Conservation (phyloP, 176 grass and related monocot genomes). For the Puccinellia tenuiflora region DNA sequence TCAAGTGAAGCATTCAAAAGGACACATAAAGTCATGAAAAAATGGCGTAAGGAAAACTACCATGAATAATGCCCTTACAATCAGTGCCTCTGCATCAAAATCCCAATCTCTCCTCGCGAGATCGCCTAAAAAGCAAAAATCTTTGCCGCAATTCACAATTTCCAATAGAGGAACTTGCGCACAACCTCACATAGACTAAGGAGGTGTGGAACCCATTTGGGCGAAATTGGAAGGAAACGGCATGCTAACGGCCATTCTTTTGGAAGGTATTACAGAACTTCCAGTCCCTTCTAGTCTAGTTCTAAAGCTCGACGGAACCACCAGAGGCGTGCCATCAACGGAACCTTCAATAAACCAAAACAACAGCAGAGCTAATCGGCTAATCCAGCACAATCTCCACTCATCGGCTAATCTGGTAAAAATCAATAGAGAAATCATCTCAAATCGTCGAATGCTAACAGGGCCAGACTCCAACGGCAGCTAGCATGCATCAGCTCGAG, state of each 20-base stretch:
- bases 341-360: not conserved
- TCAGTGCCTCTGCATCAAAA: not conserved
- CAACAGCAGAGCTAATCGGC: not conserved
- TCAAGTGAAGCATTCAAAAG: not conserved
- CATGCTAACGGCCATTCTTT: not conserved
- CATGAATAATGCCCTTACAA: not conserved
- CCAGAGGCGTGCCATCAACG: not conserved
- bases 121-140: not conserved
- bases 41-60: not conserved
- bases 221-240: constrained; percentile 5
- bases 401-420: constrained; percentile 16
- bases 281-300: not conserved
- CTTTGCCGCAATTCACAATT: not conserved
- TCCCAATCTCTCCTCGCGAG: not conserved
- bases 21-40: not conserved
- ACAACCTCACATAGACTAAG: not conserved
- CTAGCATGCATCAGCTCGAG: not conserved
- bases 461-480: not conserved
- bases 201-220: not conserved
- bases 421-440: not conserved
- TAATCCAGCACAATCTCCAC: not conserved
- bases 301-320: not conserved
- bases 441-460: not conserved
- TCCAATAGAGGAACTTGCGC: not conserved
- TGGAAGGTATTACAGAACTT: not conserved